These are phyloP conservation scores for Diddensiella santjacobensis DNA, from an alignment of 805 yeast genomes.

Conservation along the genomic window DNA sequence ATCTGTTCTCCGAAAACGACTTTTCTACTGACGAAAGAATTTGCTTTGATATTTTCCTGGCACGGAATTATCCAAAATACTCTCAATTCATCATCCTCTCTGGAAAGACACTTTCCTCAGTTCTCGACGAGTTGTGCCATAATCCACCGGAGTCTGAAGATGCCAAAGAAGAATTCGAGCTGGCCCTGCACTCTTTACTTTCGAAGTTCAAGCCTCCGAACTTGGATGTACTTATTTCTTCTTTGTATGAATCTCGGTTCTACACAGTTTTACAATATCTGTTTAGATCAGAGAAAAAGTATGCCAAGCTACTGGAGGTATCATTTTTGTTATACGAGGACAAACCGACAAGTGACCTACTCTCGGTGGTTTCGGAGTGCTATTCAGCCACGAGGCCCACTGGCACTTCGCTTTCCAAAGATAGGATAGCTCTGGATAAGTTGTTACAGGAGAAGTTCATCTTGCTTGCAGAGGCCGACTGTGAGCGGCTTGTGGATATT, in stretches of 20 bases:
- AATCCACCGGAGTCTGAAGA: constrained; percentile 16
- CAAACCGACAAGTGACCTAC: constrained; percentile 1
- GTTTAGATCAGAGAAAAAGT: constrained; percentile 51
- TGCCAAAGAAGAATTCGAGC: constrained; percentile 59
- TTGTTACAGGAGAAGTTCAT: constrained; percentile 33
- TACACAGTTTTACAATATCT: constrained; percentile 55
- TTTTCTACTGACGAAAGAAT: constrained; percentile 31
- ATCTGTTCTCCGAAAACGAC: constrained; percentile 44
- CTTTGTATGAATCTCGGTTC: constrained; percentile 53
- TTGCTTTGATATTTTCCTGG: constrained; percentile 58
- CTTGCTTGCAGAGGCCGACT: constrained; percentile 29
- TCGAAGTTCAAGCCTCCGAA: constrained; percentile 61
- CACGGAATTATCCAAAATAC: constrained; percentile 79
- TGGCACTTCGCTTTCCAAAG: constrained; percentile 4
- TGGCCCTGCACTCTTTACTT: constrained; percentile 69
- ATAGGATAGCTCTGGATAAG: constrained; percentile 26
- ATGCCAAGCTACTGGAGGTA: constrained; percentile 50
- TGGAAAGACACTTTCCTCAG: constrained; percentile 48
- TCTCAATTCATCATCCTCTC: constrained; percentile 74
- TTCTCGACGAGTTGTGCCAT: constrained; percentile 50
- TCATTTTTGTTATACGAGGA: constrained; percentile 39
- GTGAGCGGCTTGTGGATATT: constrained; percentile 36
- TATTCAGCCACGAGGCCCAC: constrained; percentile 8
- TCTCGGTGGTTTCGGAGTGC: constrained; percentile 22
- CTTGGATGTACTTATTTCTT: constrained; percentile 45